Percentiles rank a stretch among this genome's conserved stretches.
Evolutionary conservation across 805 yeast genomes (phyloP).

Genomic region (baker's yeast (Saccharomyces cerevisiae)): DNA sequence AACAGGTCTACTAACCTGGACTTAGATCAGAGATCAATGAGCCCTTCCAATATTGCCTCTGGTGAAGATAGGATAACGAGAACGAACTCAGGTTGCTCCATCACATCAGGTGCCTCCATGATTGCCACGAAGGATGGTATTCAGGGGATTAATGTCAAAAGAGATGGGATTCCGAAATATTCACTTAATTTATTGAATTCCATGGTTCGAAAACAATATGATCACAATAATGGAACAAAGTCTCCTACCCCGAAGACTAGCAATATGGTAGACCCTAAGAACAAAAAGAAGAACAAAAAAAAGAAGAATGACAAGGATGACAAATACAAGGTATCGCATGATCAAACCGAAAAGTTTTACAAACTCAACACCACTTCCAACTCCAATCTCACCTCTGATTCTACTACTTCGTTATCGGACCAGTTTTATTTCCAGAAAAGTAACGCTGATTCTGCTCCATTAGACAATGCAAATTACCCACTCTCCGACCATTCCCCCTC

Average conservation of each 20-base stretch:
- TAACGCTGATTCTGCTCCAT: neutral
- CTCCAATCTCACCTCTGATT: neutral
- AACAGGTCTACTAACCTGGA: conserved; percentile 1
- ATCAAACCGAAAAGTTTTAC: neutral
- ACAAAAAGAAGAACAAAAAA: neutral
- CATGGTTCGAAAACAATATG: conserved; percentile 23
- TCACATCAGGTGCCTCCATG: conserved; percentile 63
- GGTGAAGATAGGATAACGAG: conserved; percentile 34
- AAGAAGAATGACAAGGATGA: neutral
- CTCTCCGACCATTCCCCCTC: neutral
- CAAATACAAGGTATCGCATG: neutral
- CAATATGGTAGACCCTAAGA: neutral
- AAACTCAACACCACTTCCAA: neutral
- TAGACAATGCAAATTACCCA: neutral
- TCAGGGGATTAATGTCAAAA: conserved; percentile 51
- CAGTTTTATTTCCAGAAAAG: neutral
- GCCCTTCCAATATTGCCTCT: conserved; percentile 16
- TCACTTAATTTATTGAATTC: conserved; percentile 31
- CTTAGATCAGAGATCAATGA: conserved; percentile 12
- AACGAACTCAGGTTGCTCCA: conserved; percentile 50
- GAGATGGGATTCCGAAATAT: conserved; percentile 36
- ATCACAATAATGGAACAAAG: neutral
- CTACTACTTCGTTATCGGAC: neutral
- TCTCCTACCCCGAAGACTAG: neutral
- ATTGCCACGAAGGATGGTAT: conserved; percentile 70